Evolutionary conservation across 2,329 filamentous ascomycete species (phyloP), one percentile per base, ranked within the genome.

Genomic region (Talaromyces piceae): DNA sequence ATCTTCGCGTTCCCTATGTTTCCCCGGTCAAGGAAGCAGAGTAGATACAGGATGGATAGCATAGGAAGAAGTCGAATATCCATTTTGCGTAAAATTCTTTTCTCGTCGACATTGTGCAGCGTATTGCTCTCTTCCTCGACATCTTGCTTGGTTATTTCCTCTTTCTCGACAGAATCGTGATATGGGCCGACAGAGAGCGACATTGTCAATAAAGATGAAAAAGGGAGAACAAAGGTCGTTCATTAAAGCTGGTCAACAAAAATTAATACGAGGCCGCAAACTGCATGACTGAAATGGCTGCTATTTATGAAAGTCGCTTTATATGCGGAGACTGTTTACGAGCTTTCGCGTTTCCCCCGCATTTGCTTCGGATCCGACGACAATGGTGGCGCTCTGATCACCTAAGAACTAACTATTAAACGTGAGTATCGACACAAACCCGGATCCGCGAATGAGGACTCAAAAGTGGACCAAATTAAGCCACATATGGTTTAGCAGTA

Each of bases 1-100:
- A 78, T 77, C 54, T 72, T 70, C 1, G 77, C 77, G 70, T 80
- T 80, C 45, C 72, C 74, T 43, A 77, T 73, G 53, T 79, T 79
- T 23, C 71, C 73, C 45, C 75, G 67, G 57, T 78, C 76, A 5
- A 78, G 64, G 49, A 75, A 74, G 6, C 72, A 64, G 11, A 77
- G 63, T 63, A 55, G 63, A 71, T 69, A 73, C 49, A 73, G 60
- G 44, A 68, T 66, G 5, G 59, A 67, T 45, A 69, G 53, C 27
- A 72, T 58, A 0, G 63, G 66, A 3, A 66, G 66, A 13, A 72
- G 58, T 26, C 62, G 60, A 46, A 54, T 54, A 41, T 72, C 69
- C 52, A 72, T 41, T 52, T 72, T 72, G 13, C 64, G 61, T 45
- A 72, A 50, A 2, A 71, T 57, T 16, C 61, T 61, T 20, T 57